Evolutionary conservation across 495 filamentous ascomycete species (phyloP), one percentile per base, ranked within the genome.

Genomic region (Daldinia concentrica): DNA sequence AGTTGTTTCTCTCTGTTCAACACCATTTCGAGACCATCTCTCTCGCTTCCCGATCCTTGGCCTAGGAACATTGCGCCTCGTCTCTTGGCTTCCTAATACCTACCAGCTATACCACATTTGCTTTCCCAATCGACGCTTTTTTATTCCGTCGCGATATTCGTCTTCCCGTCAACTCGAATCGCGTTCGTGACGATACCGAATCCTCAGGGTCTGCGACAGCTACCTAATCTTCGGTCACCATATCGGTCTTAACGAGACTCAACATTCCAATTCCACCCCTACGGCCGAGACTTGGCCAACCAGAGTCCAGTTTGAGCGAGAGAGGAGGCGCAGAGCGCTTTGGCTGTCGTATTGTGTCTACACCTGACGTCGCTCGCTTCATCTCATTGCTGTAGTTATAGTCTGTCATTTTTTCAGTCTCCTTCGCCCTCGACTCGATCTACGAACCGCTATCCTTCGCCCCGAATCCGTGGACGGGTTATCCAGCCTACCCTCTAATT

Each of bases 331-430:
- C 55, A 65, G 63, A 71, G 54, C 67, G 67, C 59, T 67, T 64
- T 71, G 55, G 66, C 51, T 64, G 55, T 60, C 59, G 57, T 66
- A 26, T 51, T 63, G 54, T 69, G 51, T 41, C 58, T 52, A 63
- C 63, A 70, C 64, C 67, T 64, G 59, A 68, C 64, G 68, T 72
- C 74, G 70, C 64, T 78, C 74, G 72, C 74, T 78, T 74, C 52
- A 52, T 64, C 69, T 41, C 48, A 50, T 70, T 68, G 17, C 55
- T 62, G 58, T 71, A 37, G 41, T 48, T 50, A 4, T 62, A 36
- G 56, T 61, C 52, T 39, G 70, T 76, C 68, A 58, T 66, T 78
- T 69, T 48, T 37, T 71, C 74, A 54, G 57, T 69, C 41, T 19
- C 51, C 39, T 65, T 64, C 54, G 52, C 19, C 48, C 50, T 63